Evolutionary conservation across 2,329 filamentous ascomycete genomes (phyloP), one percentile per base, ranked within the genome.

Genomic region (Hymenoscyphus repandus): DNA sequence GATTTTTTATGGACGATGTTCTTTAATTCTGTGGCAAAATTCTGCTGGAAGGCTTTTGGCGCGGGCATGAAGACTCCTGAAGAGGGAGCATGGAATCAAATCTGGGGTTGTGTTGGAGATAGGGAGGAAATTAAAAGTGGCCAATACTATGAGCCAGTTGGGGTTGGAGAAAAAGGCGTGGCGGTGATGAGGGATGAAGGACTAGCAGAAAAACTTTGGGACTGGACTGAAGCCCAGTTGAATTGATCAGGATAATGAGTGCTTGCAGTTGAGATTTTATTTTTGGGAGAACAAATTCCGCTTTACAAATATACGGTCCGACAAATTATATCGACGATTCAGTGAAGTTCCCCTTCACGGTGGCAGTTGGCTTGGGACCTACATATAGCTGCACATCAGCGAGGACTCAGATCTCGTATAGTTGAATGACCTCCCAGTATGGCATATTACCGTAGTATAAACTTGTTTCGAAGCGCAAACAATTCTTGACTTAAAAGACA

Each of bases 101-200:
- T 75, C 2, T 75, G 73, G 73, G 69, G 68, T 11, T 67, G 50
- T 9, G 49, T 38, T 10, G 46, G 33, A 20, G 15, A 17, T 5
- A 45, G 17, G 31, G 53, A 50, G 41, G 46, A n/a, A 20, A 58
- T 69, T 22, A 60, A 59, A 54, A 66, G 57, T 32, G 70, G 69
- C 3, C 64, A 62, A 13, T 70, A 67, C 47, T 73, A 72, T 56
- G 63, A 61, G 40, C 70, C 69, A 1, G 55, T 73, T n/a, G 69
- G 67, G 0, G 51, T 68, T 3, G 53, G 62, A 46, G 62, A 62
- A 4, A 50, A 54, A 20, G 64, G 63, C 1, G 58, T 38, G 7
- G 49, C 46, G 34, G 15, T 52, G 22, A 45, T 57, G 15, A 64
- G 45, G 33, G 58, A 65, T 45, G 48, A 58, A 43, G 59, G 66